Conservation (phyloP, 805 yeast genomes). For the Candida wancherniae region DNA sequence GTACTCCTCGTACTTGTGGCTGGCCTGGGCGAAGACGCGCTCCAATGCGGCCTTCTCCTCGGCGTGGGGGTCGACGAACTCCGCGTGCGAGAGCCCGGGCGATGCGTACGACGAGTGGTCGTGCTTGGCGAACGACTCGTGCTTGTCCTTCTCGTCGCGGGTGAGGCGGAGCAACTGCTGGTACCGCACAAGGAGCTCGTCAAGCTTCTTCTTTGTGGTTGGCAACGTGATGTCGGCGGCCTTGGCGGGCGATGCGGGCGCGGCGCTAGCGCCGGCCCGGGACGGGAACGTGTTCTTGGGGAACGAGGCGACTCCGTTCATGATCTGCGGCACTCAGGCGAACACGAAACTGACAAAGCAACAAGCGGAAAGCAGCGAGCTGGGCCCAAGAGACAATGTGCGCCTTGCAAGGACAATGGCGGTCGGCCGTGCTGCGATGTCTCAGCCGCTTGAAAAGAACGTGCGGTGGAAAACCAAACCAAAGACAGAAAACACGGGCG, state of each 20-base stretch:
- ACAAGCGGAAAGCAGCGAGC: no score
- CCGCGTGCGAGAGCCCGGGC: constrained; percentile 1
- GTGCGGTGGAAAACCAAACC: no score
- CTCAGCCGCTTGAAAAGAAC: no score
- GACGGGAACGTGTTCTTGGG: no score
- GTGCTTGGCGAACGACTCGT: constrained; percentile 12
- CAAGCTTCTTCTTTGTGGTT: constrained; percentile 12
- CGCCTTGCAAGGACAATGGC: no score
- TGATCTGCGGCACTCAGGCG: no score
- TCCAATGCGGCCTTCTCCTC: constrained; percentile 27
- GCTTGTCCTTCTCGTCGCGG: constrained; percentile 18
- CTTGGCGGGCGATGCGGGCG: no score
- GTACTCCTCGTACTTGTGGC: constrained; percentile 23
- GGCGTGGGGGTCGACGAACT: constrained; percentile 21
- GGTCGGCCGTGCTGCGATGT: no score
- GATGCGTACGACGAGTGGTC: constrained; percentile 2
- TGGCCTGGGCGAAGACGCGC: constrained; percentile 23
- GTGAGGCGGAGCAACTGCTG: constrained; percentile 16
- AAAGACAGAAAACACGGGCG: no score
- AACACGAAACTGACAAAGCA: no score
- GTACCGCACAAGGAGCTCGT: constrained; percentile 14
- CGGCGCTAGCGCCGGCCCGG: neutral
- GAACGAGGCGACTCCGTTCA: no score
- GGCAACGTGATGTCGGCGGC: constrained; percentile 12
- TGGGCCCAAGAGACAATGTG: no score